Evolutionary conservation across 1,284 basidiomycete species (phyloP).

Genomic region (Earliella scabrosa): DNA sequence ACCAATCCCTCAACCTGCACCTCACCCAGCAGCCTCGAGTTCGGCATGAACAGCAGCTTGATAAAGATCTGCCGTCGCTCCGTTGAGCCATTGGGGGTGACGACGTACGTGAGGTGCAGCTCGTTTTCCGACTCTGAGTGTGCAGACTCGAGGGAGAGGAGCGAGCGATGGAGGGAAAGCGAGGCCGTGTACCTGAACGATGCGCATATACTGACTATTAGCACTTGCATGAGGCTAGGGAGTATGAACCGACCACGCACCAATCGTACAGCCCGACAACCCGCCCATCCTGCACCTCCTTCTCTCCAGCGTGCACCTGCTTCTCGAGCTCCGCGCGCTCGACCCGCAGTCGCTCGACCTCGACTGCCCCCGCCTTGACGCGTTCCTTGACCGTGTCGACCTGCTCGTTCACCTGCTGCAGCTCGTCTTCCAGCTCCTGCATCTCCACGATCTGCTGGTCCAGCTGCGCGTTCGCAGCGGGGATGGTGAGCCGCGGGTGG

Average conservation of each 20-base stretch:
- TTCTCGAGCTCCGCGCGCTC: slow-evolving; percentile 76
- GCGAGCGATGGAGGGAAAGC: slow-evolving; percentile 62
- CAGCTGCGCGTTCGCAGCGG: slow-evolving; percentile 71
- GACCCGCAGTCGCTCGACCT: slow-evolving; percentile 65
- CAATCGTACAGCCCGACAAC: slow-evolving; percentile 71
- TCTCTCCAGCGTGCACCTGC: slow-evolving; percentile 58
- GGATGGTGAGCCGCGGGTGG: slow-evolving; percentile 73
- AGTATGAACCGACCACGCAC: slow-evolving; percentile 46
- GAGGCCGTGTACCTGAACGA: slow-evolving; percentile 70
- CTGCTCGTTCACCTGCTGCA: slow-evolving; percentile 44
- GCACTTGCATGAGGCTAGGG: too few species aligned
- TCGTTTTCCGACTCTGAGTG: slow-evolving; percentile 73
- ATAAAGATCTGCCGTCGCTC: slow-evolving; percentile 46
- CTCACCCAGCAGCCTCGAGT: slow-evolving; percentile 63
- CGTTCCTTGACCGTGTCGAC: slow-evolving; percentile 60
- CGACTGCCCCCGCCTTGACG: slow-evolving; percentile 59
- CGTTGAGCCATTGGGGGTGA: slow-evolving; percentile 34
- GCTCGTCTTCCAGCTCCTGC: slow-evolving; percentile 68
- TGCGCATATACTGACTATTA: not conserved
- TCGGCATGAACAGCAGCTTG: slow-evolving; percentile 67
- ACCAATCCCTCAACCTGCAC: slow-evolving; percentile 57
- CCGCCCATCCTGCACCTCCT: slow-evolving; percentile 68
- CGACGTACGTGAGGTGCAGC: slow-evolving; percentile 67
- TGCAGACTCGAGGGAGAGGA: slow-evolving; percentile 64
- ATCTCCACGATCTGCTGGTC: slow-evolving; percentile 75